Base-by-base conservation (phyloP, 2,329 filamentous ascomycete species). In the Neurospora sp. region DNA sequence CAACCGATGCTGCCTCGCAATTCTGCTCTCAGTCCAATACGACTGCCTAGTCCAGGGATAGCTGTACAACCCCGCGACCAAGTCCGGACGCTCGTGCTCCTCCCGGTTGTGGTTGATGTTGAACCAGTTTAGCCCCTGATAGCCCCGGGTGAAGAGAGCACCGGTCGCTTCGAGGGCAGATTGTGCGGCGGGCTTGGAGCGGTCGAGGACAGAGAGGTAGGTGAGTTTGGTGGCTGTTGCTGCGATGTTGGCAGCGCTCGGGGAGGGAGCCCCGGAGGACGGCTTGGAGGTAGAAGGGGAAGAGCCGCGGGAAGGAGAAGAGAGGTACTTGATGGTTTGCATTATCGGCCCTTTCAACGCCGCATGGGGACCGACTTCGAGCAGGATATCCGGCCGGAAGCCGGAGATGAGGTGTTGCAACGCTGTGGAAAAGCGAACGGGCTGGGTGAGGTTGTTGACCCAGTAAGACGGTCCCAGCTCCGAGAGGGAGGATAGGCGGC, bases 381-480 rank as follows among this genome's bases (percentile, higher is more conserved):
- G 8, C 19, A 78, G 72, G 8, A 76, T 69, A 52, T 75, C 70
- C 36, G 74, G 69, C 36, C 67, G 52, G 46, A 74, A 71, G 36
- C 78, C 80, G 77, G 17, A 76, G 69, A 41, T 81, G 75, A 68
- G 70, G 10, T 66, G 41, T 52, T 73, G 66, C 11, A 75, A 46
- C 1, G 74, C 68, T 0, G 71, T 72, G 2, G 84, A 83, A 72
- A 85, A 85, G 10, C 78, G 77, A 0, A 85, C 80, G 0, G 82
- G 77, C 15, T 77, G 78, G 1, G 78, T 79, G 15, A 83, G 73
- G 68, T 83, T 83, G 17, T 81, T 79, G 0, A 84, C 81, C 83
- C 83, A 84, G 75, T 85, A 75, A 8, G 71, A 69, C 2, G 82
- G 72, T 23, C 80, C 79, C 3, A 84, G 76, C 23, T 80, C 77